Percentiles rank a stretch among this genome's conserved stretches.
phyloP scores from a whole-genome alignment of 495 filamentous ascomycete genomes.

The Lasiosphaeria miniovina region DNA sequence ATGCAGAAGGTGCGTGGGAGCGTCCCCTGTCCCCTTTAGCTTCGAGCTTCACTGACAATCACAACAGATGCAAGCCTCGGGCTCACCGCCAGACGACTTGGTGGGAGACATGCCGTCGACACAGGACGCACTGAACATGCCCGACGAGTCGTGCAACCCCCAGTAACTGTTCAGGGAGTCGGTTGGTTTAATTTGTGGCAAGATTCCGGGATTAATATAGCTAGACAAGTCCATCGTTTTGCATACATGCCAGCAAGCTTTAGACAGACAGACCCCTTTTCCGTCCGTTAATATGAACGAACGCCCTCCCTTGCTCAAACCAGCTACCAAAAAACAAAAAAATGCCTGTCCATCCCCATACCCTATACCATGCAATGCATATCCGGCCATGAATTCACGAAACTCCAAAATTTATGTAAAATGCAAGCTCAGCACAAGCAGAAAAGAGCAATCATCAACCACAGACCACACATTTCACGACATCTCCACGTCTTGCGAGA shows the following conservation, averaged over 20 bases:
- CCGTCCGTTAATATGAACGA: neutral
- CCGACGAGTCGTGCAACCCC: conserved; percentile 69
- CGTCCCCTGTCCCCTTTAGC: neutral
- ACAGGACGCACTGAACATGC: conserved; percentile 65
- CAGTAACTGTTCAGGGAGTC: conserved; percentile 48
- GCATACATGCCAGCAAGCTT: too few species aligned
- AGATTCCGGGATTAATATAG: too few species aligned
- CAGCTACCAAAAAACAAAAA: neutral
- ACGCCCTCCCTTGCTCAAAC: neutral
- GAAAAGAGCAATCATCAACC: neutral
- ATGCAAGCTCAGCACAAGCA: neutral
- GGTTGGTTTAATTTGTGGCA: neutral
- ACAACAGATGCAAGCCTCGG: conserved; percentile 84
- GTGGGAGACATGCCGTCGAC: conserved; percentile 83
- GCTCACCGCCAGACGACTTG: conserved; percentile 83
- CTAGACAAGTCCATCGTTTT: too few species aligned
- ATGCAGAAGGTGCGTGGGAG: conserved; percentile 83
- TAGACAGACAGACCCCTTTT: neutral
- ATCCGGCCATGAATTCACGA: neutral
- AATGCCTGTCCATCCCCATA: neutral
- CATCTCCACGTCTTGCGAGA: conserved; percentile 33
- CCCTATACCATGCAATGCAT: neutral
- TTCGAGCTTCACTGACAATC: conserved; percentile 17
- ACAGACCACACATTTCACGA: conserved; percentile 13
- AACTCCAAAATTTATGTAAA: neutral